These are phyloP conservation scores for Fraxinus angustifolia DNA, from an alignment of 305 asterid species.

Conservation along the genomic window DNA sequence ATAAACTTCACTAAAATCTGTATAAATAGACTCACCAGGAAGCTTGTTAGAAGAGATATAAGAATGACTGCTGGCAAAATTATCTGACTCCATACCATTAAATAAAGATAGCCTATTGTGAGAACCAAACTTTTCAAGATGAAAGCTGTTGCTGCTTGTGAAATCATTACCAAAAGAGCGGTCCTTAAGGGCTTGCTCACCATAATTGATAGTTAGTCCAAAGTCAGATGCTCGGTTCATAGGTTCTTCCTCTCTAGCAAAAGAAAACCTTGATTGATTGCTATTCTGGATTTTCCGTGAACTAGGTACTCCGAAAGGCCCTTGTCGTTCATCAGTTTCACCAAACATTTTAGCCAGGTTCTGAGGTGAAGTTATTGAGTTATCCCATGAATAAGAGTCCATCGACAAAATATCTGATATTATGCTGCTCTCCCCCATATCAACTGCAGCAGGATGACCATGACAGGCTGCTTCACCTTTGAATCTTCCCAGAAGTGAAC, in stretches of 20 bases:
- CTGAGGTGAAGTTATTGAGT: conserved; percentile 65
- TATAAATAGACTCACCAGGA: conserved; percentile 46
- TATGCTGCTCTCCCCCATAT: conserved; percentile 81
- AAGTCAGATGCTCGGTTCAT: conserved; percentile 34
- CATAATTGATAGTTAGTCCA: conserved; percentile 42
- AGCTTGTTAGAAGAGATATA: conserved; percentile 42
- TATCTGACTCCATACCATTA: conserved; percentile 46
- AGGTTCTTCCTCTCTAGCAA: conserved; percentile 83
- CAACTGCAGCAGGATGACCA: conserved; percentile 25
- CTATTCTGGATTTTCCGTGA: conserved; percentile 57
- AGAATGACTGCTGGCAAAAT: conserved; percentile 36
- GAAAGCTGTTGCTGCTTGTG: conserved; percentile 38
- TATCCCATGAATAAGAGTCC: conserved; percentile 79
- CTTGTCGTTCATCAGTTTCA: conserved; percentile 47
- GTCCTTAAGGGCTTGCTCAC: conserved; percentile 43
- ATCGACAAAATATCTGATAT: conserved; percentile 72
- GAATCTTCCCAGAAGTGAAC: conserved; percentile 38
- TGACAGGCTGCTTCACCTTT: conserved; percentile 38
- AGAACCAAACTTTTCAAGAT: conserved; percentile 42
- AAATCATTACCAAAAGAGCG: conserved; percentile 44
- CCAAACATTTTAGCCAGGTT: conserved; percentile 62
- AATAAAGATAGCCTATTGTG: conserved; percentile 50
- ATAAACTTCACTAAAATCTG: background rate
- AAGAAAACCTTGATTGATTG: conserved; percentile 88
- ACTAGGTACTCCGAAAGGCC: conserved; percentile 51